phyloP scores from a whole-genome alignment of 1,139 yeast species.

The Blastobotrys illinoisensis region DNA sequence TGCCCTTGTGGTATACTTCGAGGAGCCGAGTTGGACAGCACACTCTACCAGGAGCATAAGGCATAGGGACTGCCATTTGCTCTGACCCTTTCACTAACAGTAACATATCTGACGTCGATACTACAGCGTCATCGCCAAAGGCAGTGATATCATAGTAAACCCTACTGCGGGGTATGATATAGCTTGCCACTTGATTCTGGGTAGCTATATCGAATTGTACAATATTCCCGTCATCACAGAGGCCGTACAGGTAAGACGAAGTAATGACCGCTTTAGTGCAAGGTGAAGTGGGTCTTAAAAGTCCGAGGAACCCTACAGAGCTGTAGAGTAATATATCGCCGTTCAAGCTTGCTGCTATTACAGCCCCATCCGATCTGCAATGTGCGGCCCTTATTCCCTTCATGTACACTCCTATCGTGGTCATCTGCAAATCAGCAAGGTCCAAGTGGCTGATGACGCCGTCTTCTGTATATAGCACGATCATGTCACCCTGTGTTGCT shows the following conservation, averaged over 20 bases:
- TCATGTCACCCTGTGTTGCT: not conserved
- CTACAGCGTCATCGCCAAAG: not conserved
- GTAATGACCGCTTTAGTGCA: not conserved
- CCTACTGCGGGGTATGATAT: not conserved
- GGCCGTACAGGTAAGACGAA: not conserved
- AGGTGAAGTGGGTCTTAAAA: not conserved
- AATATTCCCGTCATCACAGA: not conserved
- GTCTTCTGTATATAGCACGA: not conserved
- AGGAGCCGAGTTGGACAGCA: not conserved
- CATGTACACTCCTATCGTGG: not conserved
- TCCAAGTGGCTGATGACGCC: not conserved
- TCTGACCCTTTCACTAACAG: not conserved
- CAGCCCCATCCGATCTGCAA: not conserved
- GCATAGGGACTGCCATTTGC: not conserved
- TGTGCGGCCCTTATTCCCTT: not conserved
- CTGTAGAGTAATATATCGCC: not conserved
- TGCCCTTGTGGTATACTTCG: not conserved
- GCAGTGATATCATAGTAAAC: not conserved
- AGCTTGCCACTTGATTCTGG: not conserved
- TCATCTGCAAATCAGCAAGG: not conserved
- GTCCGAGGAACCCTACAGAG: not conserved
- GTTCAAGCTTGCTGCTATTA: not conserved
- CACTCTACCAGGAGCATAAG: not conserved
- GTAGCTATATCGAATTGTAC: not conserved
- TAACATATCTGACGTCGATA: not conserved